These are phyloP conservation scores for Penicillium daleae DNA, from an alignment of 495 filamentous ascomycete species.

Conservation along the genomic window DNA sequence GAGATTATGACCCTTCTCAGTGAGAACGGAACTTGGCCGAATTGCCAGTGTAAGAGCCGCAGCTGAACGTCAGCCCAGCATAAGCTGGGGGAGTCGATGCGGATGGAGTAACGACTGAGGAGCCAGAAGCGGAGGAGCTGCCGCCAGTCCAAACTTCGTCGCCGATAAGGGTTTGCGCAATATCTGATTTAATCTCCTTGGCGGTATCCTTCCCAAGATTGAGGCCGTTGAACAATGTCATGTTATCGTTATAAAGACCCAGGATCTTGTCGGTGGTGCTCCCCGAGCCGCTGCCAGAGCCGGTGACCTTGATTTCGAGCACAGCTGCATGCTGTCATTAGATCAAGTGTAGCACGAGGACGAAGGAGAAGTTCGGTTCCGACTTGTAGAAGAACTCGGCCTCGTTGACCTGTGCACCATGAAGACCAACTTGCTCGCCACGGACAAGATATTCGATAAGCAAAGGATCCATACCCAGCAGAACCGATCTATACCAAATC, in stretches of 20 bases:
- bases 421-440: constrained; percentile 57
- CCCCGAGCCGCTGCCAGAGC: constrained; percentile 53
- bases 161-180: constrained; percentile 21
- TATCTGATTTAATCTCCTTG: constrained; percentile 16
- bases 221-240: constrained; percentile 26
- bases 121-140: neutral
- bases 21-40: no score
- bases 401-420: constrained; percentile 23
- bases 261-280: constrained; percentile 51
- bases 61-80: neutral
- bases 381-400: constrained; percentile 30
- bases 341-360: neutral
- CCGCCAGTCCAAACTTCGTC: constrained; percentile 20
- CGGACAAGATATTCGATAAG: constrained; percentile 67
- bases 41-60: neutral
- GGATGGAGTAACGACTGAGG: neutral
- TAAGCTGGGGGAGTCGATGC: no score
- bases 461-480: no score
- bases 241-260: constrained; percentile 51
- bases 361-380: neutral
- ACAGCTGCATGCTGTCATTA: constrained; percentile 35
- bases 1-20: no score
- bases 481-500: no score
- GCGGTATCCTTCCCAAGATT: constrained; percentile 24
- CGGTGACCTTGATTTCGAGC: constrained; percentile 61